Conservation (phyloP, 352 stramenopile genomes). For the Aphanomyces euteiches region DNA sequence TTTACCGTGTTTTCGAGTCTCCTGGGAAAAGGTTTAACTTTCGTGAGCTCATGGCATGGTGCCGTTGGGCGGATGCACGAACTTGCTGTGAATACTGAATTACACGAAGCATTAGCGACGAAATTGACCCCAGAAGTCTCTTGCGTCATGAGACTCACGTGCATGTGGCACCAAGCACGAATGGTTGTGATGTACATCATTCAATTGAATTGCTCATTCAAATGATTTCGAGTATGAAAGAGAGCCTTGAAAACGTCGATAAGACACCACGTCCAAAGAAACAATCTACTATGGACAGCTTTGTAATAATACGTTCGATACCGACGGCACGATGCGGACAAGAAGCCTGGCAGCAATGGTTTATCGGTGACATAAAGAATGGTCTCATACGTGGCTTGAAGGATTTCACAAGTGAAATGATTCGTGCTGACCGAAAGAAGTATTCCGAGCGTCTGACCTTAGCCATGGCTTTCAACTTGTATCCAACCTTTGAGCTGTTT, state of each 20-base stretch:
- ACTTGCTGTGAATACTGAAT: constrained; percentile 1
- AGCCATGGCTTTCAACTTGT: constrained; percentile 5
- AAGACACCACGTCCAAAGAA: not conserved
- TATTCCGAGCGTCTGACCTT: constrained; percentile 22
- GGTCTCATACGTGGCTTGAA: constrained; percentile 8
- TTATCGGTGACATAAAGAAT: constrained; percentile 3
- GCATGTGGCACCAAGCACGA: not conserved
- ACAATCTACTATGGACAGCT: not conserved
- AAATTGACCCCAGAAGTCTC: constrained; percentile 20
- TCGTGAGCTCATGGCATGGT: constrained; percentile 27
- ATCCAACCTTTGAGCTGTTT: constrained; percentile 5
- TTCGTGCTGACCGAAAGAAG: constrained; percentile 10
- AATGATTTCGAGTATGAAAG: not conserved
- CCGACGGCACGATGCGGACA: not conserved
- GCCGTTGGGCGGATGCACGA: constrained; percentile 4
- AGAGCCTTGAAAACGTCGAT: not conserved
- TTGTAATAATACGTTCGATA: constrained; percentile 7
- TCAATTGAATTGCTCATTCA: not conserved
- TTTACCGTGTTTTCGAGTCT: constrained; percentile 6
- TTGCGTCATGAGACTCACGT: not conserved
- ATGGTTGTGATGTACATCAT: not conserved
- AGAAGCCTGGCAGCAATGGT: constrained; percentile 24
- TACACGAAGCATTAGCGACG: constrained; percentile 1
- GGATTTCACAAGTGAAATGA: constrained; percentile 19
- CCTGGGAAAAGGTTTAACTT: not conserved